Percentiles rank a stretch among this genome's conserved stretches.
Evolutionary conservation across 345 rosid species (phyloP).

Genomic region (Arabidopsis arenosa): DNA sequence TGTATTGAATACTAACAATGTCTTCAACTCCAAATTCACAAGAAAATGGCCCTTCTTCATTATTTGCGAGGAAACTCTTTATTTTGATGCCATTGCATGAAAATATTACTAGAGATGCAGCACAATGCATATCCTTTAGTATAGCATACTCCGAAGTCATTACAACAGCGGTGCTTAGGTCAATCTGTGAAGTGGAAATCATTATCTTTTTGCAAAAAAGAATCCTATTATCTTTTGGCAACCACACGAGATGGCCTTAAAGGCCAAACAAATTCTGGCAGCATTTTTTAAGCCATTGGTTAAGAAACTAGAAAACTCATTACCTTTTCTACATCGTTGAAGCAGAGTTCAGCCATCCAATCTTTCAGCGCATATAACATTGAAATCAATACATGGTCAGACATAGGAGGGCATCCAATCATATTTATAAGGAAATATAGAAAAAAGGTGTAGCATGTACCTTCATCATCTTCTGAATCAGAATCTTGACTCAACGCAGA

Average conservation of each 20-base stretch:
- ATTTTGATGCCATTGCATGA: constrained; percentile 61
- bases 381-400: constrained; percentile 26
- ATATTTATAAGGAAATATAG: constrained; percentile 19
- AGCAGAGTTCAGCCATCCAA: constrained; percentile 45
- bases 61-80: constrained; percentile 47
- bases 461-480: constrained; percentile 59
- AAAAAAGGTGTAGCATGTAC: constrained; percentile 27
- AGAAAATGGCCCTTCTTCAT: constrained; percentile 49
- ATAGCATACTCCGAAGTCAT: constrained; percentile 66
- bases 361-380: constrained; percentile 35
- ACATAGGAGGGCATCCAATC: constrained; percentile 41
- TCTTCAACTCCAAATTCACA: constrained; percentile 73
- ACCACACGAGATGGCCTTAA: too few relatives aligned
- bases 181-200: constrained; percentile 58
- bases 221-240: too few relatives aligned
- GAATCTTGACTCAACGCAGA: constrained; percentile 58
- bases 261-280: too few relatives aligned
- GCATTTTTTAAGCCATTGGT: not conserved
- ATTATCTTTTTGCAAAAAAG: too few relatives aligned
- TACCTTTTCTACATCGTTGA: constrained; percentile 59
- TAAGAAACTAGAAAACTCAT: constrained; percentile 21
- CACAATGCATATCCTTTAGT: constrained; percentile 51
- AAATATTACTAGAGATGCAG: constrained; percentile 60
- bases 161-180: constrained; percentile 46
- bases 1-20: constrained; percentile 64